Conservation (phyloP, 345 rosid genomes). For the Hibiscus mutabilis region DNA sequence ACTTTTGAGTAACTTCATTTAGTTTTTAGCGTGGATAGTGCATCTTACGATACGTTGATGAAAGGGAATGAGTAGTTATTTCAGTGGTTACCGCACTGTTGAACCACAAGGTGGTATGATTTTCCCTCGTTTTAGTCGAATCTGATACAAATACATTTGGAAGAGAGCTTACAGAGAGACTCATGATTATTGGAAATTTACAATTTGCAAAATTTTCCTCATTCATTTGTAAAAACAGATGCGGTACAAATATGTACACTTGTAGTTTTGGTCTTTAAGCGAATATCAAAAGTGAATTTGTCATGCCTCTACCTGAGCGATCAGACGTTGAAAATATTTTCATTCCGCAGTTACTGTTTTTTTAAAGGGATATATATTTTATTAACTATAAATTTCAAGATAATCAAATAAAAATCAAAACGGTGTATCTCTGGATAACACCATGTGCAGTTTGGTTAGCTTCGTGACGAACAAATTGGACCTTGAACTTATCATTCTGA, state of each 20-base stretch:
- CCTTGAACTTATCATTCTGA: too few relatives aligned
- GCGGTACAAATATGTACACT: background rate
- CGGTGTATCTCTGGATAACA: too few relatives aligned
- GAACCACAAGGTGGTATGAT: background rate
- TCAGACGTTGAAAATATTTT: background rate
- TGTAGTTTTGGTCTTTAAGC: background rate
- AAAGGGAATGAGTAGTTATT: background rate
- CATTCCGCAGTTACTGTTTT: background rate
- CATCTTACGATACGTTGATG: background rate
- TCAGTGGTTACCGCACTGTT: background rate
- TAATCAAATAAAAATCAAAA: too few relatives aligned
- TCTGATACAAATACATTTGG: background rate
- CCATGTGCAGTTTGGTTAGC: too few relatives aligned
- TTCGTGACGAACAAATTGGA: too few relatives aligned
- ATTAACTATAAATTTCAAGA: too few relatives aligned
- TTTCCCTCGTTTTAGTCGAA: background rate
- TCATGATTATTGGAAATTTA: background rate
- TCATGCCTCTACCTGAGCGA: background rate
- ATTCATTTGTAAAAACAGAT: background rate
- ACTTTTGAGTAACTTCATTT: slow-evolving; percentile 38
- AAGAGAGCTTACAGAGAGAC: background rate
- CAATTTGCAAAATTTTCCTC: background rate
- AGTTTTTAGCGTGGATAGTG: background rate
- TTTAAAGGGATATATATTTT: too few relatives aligned
- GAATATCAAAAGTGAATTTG: background rate